Evolutionary conservation across 2,329 filamentous ascomycete genomes (phyloP).

Genomic region (Fusarium subglutinans): DNA sequence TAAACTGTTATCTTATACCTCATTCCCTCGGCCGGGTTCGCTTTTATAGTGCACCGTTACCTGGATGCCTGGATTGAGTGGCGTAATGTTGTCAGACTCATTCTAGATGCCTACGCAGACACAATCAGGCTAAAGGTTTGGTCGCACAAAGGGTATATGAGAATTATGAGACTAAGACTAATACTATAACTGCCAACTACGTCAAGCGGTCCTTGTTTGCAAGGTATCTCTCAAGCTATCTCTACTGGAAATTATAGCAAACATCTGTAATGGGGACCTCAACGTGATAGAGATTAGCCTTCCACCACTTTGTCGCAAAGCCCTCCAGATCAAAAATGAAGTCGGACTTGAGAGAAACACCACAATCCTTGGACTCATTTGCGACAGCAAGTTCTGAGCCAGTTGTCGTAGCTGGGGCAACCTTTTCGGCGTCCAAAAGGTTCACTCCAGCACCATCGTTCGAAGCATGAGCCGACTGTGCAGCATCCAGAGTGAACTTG

Average conservation of each 20-base stretch:
- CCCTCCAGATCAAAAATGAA: conserved; percentile 12
- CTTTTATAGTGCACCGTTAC: neutral
- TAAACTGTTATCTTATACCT: neutral
- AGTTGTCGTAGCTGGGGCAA: neutral
- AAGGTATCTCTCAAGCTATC: neutral
- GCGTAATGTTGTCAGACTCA: neutral
- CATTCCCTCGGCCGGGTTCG: fast-evolving
- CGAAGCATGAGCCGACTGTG: neutral
- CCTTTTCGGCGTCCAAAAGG: neutral
- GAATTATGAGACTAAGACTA: neutral
- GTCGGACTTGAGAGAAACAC: conserved; percentile 9
- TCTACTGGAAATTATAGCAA: neutral
- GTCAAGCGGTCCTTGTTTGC: neutral
- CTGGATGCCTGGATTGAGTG: neutral
- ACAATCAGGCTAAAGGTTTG: neutral
- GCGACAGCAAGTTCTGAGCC: neutral
- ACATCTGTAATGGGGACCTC: conserved; percentile 3
- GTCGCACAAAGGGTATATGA: neutral
- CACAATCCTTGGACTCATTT: neutral
- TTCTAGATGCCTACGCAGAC: neutral
- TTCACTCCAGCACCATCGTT: neutral
- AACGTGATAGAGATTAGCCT: conserved; percentile 10
- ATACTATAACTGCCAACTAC: neutral
- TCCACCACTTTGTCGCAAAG: conserved; percentile 13
- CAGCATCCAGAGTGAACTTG: conserved; percentile 11